phyloP scores from a whole-genome alignment of 2,329 filamentous ascomycete species.

The Cladosporium cucumerinum region DNA sequence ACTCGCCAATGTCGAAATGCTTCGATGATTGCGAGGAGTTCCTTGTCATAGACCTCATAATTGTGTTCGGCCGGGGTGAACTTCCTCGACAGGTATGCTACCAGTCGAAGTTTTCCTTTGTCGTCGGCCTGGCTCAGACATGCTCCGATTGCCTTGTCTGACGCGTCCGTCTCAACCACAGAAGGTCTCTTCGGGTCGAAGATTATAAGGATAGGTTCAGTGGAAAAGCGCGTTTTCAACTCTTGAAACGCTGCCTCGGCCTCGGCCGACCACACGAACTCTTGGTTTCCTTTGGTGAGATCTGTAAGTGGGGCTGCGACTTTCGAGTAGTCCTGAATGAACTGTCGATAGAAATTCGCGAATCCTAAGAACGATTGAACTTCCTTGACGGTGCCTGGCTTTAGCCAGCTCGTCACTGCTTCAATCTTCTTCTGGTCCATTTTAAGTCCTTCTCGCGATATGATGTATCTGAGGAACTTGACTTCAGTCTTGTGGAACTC shows the following conservation, averaged over 20 bases:
- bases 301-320: conserved; percentile 1
- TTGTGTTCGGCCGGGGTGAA: conserved; percentile 18
- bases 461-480: conserved; percentile 32
- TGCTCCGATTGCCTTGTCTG: conserved; percentile 17
- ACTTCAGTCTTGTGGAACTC: conserved; percentile 31
- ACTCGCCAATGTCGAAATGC: not conserved
- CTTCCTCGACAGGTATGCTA: conserved; percentile 21
- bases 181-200: not conserved
- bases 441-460: conserved; percentile 25
- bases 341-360: not conserved
- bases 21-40: conserved; percentile 13
- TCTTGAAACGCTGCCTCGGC: not conserved
- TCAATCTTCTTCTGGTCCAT: conserved; percentile 30
- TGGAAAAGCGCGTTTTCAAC: conserved; percentile 7
- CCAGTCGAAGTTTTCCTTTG: conserved; percentile 15
- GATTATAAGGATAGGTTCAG: conserved; percentile 9
- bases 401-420: conserved; percentile 22
- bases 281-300: not conserved
- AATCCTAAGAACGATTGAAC: conserved; percentile 1
- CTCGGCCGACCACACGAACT: not conserved
- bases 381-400: not conserved
- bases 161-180: conserved; percentile 12
- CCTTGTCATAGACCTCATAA: conserved; percentile 21
- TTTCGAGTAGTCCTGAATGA: conserved; percentile 9
- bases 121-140: conserved; percentile 15